Evolutionary conservation across 1,139 yeast species (phyloP), one percentile per base, ranked within the genome.

Genomic region (Nakaseomyces delphensis): DNA sequence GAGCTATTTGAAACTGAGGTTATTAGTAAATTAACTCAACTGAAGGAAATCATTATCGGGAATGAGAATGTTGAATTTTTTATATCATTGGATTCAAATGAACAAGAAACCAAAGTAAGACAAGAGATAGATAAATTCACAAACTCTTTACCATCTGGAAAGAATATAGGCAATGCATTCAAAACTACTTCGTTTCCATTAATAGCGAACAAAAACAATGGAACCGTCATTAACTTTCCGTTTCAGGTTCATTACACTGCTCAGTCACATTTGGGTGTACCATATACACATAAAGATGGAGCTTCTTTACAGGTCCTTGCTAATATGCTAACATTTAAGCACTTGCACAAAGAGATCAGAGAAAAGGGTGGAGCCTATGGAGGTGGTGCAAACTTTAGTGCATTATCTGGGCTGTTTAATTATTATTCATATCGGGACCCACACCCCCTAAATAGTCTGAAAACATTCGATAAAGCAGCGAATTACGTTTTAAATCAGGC

Each of bases 361-460:
- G 98, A 91, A 61, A 79, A 91, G 55, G 96, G 96, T 48, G 98
- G 98, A 43, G 98, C 98, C 0, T 91, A 91, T 58, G 98, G 98
- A 7, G 97, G 96, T 10, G 98, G 98, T 2, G 83, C 95, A 13
- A 69, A 75, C 14, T 89, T 79, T 59, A 85, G 82, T 57, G 89
- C 93, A 0, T 61, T 86, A 23, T 87, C 84, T 43, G 97, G 97
- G 0, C 60, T 80, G 2, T 74, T 89, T 54, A 76, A 83, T 41
- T 87, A 74, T 65, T 93, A 83, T 64, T 86, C 96, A 0, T 91
- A 91, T 66, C 74, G 98, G 54, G 98, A 91, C 63, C 98, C 98
- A 14, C 80, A 85, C 49, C 86, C 96, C 0, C 60, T 73, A 31
- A 75, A 76, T 49, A 82, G 96, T 2, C 63, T 86, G 13, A 65